Conservation (phyloP, 2,329 filamentous ascomycete species). For the Orbilia blumenaviensis region DNA sequence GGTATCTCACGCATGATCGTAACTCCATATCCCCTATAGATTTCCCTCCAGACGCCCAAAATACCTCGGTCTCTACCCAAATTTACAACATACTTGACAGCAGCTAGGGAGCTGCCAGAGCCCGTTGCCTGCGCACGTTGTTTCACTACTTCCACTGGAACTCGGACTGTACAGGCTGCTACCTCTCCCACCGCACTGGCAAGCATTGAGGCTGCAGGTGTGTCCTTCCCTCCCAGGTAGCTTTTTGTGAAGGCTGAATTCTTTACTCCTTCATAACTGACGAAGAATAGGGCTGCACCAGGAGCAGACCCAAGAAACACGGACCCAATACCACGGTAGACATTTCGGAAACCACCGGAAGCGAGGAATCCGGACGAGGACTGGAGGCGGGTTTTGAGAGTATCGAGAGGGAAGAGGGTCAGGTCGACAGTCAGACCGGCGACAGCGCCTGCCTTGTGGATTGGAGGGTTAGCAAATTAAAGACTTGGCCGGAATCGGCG, state of each 20-base stretch:
- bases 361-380: constrained; percentile 79
- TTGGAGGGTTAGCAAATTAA: constrained; percentile 24
- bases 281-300: constrained; percentile 95
- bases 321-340: constrained; percentile 91
- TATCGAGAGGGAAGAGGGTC: constrained; percentile 96
- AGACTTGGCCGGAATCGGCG: background rate
- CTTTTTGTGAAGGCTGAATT: constrained; percentile 64
- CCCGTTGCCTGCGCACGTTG: constrained; percentile 83
- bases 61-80: constrained; percentile 38
- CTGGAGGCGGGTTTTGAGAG: constrained; percentile 96
- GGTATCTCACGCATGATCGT: constrained; percentile 96
- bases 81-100: constrained; percentile 37
- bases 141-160: constrained; percentile 97
- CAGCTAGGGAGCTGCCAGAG: constrained; percentile 14
- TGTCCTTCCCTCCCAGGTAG: constrained; percentile 50
- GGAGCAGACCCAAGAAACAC: constrained; percentile 91
- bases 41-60: constrained; percentile 75
- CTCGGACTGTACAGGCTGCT: constrained; percentile 87
- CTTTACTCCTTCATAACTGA: constrained; percentile 82
- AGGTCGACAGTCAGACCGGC: constrained; percentile 97
- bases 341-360: constrained; percentile 85
- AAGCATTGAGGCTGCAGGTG: constrained; percentile 68
- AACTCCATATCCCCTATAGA: constrained; percentile 91
- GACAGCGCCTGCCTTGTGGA: constrained; percentile 77
- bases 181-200: constrained; percentile 88